Evolutionary conservation across 208 protist species (phyloP).

Genomic region (Zelonia costaricensis): DNA sequence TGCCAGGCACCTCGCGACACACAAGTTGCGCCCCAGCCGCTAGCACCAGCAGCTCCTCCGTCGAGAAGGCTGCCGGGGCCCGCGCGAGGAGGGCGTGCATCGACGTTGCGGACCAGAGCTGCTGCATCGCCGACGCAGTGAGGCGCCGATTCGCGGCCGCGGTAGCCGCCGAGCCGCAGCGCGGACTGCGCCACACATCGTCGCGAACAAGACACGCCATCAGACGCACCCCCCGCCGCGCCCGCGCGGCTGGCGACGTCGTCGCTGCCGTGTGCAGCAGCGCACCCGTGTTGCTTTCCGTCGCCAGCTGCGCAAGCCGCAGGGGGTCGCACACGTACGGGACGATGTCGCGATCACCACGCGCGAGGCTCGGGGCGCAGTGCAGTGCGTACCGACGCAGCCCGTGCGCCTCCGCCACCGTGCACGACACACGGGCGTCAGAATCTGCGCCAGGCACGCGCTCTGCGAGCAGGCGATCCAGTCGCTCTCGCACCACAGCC

Average conservation of each 20-base stretch:
- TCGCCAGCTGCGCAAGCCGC: slow-evolving; percentile 11
- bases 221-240: slow-evolving; percentile 12
- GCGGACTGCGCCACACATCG: slow-evolving; percentile 19
- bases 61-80: slow-evolving; percentile 17
- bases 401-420: background rate
- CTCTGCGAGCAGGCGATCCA: background rate
- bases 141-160: slow-evolving; percentile 4
- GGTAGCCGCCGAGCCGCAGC: background rate
- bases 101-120: slow-evolving; percentile 11
- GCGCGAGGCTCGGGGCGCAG: slow-evolving; percentile 17
- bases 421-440: background rate
- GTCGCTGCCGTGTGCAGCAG: slow-evolving; percentile 5
- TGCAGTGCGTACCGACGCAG: slow-evolving; percentile 18
- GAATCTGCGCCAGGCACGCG: background rate
- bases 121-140: slow-evolving; percentile 5
- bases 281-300: slow-evolving; percentile 1
- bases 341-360: slow-evolving; percentile 11
- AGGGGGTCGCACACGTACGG: slow-evolving; percentile 18
- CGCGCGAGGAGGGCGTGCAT: slow-evolving; percentile 5
- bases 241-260: slow-evolving; percentile 11
- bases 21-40: slow-evolving; percentile 15
- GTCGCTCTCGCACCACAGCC: background rate
- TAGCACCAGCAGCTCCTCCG: slow-evolving; percentile 31
- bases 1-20: background rate
- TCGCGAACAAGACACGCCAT: slow-evolving; percentile 25